Base-by-base conservation (phyloP, 2,329 filamentous ascomycete genomes). In the Clonostachys rosea region DNA sequence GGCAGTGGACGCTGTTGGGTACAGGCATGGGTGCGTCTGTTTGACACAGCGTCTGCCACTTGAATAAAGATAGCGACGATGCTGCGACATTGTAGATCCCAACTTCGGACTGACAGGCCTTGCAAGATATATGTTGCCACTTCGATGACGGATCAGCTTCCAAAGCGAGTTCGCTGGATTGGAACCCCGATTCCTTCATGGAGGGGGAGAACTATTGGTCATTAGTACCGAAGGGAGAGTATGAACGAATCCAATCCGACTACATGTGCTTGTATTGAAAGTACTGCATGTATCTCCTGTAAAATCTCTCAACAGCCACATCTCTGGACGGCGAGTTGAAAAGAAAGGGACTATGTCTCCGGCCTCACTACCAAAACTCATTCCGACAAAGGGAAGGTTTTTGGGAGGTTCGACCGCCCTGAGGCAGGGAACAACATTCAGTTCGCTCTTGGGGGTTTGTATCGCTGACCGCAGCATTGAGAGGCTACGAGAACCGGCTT, bases 381-480 rank as follows among this genome's bases (percentile, higher is more conserved):
- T 49, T 69, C 67, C 58, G 37, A 43, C 37, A 36, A 58, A 48
- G 48, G 56, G 64, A 70, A 75, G 74, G 64, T 59, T 68, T 63
- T 57, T 39, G 43, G 30, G 30, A 45, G 40, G n/a, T 40, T 44
- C 48, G 30, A 48, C 53, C 54, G 54, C 55, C 56, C 58, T n/a
- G 12, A 16, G 57, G 47, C 42, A 41, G 35, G 55, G 54, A 47
- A 57, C 50, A 54, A 59, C 54, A 48, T 48, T 37, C 46, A 53
- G 39, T 33, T 46, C 69, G 50, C 63, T 86, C 56, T 86, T 59
- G 82, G 83, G 80, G 74, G 80, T 68, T 78, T 81, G 82, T 86
- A 86, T 86, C 83, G 81, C 74, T 82, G 74, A 67, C 71, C 75
- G 77, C 60, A 69, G 72, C 78, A 86, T 62, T 70, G 70, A 67